A percentile compares a stretch with the other conserved stretches of the same genome.
phyloP scores from a whole-genome alignment of 2,329 filamentous ascomycete species.

The Phaeosphaeria sp. region DNA sequence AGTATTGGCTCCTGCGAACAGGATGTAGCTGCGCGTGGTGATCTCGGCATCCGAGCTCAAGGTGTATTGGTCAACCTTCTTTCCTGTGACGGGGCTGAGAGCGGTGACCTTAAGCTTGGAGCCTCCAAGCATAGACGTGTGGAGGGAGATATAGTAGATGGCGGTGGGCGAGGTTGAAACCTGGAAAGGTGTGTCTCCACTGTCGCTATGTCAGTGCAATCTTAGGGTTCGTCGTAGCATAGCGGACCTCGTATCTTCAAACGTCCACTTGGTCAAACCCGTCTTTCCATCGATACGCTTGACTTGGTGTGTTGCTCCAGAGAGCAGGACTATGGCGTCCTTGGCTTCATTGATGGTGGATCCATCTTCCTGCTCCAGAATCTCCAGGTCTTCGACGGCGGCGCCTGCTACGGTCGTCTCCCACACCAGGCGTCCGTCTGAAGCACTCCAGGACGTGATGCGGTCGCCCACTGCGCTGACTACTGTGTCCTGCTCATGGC shows the following conservation, averaged over 20 bases:
- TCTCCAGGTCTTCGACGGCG: conserved; percentile 73
- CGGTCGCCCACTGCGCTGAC: conserved; percentile 73
- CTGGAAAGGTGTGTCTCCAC: conserved; percentile 75
- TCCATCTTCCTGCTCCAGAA: conserved; percentile 72
- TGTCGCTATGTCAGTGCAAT: conserved; percentile 42
- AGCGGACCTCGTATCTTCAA: conserved; percentile 64
- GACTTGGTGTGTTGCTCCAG: conserved; percentile 64
- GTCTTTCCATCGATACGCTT: conserved; percentile 75
- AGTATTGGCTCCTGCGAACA: conserved; percentile 78
- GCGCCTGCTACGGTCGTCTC: conserved; percentile 64
- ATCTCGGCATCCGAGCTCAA: conserved; percentile 79
- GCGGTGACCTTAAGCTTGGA: conserved; percentile 78
- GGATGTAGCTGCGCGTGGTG: conserved; percentile 66
- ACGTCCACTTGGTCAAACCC: conserved; percentile 81
- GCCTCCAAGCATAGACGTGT: conserved; percentile 67
- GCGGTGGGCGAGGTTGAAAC: conserved; percentile 72
- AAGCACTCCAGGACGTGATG: conserved; percentile 82
- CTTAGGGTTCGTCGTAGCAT: background rate
- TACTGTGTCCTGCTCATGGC: conserved; percentile 79
- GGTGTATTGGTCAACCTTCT: conserved; percentile 72
- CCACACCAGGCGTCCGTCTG: conserved; percentile 82
- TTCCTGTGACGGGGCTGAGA: conserved; percentile 75
- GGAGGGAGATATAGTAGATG: conserved; percentile 78
- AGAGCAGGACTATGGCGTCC: conserved; percentile 74
- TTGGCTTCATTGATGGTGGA: conserved; percentile 57